Percentiles rank a stretch among this genome's conserved stretches.
Evolutionary conservation across 768 basidiomycete genomes (phyloP).

Genomic region (Lanmaoa rubissima): DNA sequence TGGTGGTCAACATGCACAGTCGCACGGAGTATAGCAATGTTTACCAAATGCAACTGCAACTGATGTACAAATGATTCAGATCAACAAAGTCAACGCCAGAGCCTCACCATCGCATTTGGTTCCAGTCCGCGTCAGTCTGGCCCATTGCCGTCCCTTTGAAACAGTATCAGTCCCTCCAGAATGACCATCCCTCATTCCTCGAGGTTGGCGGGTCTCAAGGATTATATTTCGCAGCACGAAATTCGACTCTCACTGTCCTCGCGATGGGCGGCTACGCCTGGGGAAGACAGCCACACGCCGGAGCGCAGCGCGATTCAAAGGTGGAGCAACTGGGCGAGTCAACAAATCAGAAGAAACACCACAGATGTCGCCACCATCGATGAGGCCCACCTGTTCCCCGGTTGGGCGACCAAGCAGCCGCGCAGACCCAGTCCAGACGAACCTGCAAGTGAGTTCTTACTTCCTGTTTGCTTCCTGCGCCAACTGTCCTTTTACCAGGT

Average conservation of each 20-base stretch:
- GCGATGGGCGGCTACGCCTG: constrained; percentile 12
- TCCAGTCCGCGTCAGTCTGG: constrained; percentile 3
- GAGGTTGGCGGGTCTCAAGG: constrained; percentile 40
- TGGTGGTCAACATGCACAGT: constrained; percentile 9
- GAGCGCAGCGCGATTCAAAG: constrained; percentile 34
- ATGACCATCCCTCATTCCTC: constrained; percentile 35
- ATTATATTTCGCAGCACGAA: constrained; percentile 49
- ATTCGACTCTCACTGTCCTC: constrained; percentile 29
- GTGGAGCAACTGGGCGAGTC: constrained; percentile 65
- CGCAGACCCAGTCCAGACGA: constrained; percentile 18
- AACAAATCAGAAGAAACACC: constrained; percentile 44
- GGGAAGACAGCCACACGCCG: constrained; percentile 22
- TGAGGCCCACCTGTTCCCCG: constrained; percentile 66
- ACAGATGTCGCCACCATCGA: constrained; percentile 35
- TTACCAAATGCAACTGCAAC: background rate
- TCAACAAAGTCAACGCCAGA: background rate
- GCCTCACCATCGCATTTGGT: constrained; percentile 12
- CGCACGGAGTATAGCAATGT: background rate
- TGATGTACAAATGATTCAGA: background rate
- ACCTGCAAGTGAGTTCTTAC: constrained; percentile 26
- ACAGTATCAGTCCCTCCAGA: constrained; percentile 6
- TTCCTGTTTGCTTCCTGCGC: background rate
- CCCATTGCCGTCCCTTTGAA: background rate
- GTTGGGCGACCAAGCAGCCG: constrained; percentile 70
- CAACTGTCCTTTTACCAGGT: constrained; percentile 28